phyloP scores from a whole-genome alignment of 306 rosid genomes.

The Lupinus albus region DNA sequence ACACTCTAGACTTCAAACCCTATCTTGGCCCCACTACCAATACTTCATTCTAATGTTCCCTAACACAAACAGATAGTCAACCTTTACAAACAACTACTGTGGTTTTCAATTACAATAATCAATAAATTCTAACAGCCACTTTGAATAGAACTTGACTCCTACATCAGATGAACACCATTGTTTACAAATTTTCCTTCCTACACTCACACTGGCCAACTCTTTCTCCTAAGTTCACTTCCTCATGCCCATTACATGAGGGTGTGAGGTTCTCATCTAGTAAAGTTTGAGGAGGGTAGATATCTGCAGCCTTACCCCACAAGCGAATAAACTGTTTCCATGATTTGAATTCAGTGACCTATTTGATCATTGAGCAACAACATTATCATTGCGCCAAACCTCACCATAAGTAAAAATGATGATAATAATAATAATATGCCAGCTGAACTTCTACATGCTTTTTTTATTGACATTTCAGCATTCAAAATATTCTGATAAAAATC shows the following conservation, averaged over 20 bases:
- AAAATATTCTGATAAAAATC: conserved; percentile 7
- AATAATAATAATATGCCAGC: neutral
- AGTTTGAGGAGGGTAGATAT: too few species aligned
- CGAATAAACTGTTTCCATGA: too few species aligned
- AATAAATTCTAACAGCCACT: conserved; percentile 15
- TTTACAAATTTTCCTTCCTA: conserved; percentile 7
- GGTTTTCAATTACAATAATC: conserved; percentile 3
- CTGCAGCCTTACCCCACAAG: too few species aligned
- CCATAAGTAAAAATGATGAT: neutral
- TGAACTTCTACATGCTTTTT: conserved; percentile 25
- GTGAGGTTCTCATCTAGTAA: too few species aligned
- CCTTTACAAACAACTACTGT: conserved; percentile 16
- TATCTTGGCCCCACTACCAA: conserved; percentile 7
- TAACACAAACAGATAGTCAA: conserved; percentile 20
- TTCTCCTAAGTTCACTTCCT: conserved; percentile 31
- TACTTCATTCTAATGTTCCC: neutral
- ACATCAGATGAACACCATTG: conserved; percentile 18
- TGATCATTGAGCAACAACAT: too few species aligned
- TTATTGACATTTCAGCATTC: neutral
- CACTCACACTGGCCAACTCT: conserved; percentile 11
- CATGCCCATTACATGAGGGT: conserved; percentile 27
- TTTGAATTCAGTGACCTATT: too few species aligned
- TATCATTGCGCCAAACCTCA: too few species aligned
- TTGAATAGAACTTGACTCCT: conserved; percentile 10
- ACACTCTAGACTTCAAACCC: conserved; percentile 29